These are phyloP conservation scores for Zygosaccharomyces kombuchaensis DNA, from an alignment of 805 yeast genomes.

Conservation along the genomic window DNA sequence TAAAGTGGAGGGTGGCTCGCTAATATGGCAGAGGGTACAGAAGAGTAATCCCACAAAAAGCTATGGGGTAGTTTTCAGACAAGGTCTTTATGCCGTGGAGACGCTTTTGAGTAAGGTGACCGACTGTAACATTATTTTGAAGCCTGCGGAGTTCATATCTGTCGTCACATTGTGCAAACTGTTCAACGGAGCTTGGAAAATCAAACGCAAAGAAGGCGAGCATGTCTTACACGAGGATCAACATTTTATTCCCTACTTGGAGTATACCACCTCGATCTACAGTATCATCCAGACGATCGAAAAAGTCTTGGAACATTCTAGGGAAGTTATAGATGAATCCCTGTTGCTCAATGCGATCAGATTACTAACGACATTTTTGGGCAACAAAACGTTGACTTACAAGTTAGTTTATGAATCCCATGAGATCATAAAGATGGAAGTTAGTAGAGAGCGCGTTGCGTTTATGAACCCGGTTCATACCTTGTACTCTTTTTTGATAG, in stretches of 20 bases:
- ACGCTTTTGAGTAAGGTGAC: constrained; percentile 35
- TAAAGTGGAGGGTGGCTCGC: constrained; percentile 34
- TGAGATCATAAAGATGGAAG: constrained; percentile 36
- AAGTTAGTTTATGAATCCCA: constrained; percentile 25
- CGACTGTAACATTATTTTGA: constrained; percentile 32
- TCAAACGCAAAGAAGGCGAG: constrained; percentile 58
- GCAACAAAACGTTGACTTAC: constrained; percentile 23
- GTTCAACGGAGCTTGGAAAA: constrained; percentile 55
- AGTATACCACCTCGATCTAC: constrained; percentile 43
- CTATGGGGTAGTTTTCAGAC: constrained; percentile 34
- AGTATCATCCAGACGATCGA: constrained; percentile 41
- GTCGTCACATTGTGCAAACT: constrained; percentile 45
- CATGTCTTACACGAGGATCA: constrained; percentile 59
- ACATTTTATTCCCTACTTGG: constrained; percentile 47
- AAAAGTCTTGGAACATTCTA: constrained; percentile 21
- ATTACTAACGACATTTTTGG: constrained; percentile 33
- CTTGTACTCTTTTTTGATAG: constrained; percentile 43
- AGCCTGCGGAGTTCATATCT: constrained; percentile 38
- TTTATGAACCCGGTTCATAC: constrained; percentile 59
- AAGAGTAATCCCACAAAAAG: constrained; percentile 35
- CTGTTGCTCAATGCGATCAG: constrained; percentile 35
- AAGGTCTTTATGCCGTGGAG: constrained; percentile 35
- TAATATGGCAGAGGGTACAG: constrained; percentile 35
- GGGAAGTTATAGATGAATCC: constrained; percentile 13
- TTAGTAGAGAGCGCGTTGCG: constrained; percentile 49